These are phyloP conservation scores for Saturnispora gosingensis DNA, from an alignment of 805 yeast species.

Conservation along the genomic window DNA sequence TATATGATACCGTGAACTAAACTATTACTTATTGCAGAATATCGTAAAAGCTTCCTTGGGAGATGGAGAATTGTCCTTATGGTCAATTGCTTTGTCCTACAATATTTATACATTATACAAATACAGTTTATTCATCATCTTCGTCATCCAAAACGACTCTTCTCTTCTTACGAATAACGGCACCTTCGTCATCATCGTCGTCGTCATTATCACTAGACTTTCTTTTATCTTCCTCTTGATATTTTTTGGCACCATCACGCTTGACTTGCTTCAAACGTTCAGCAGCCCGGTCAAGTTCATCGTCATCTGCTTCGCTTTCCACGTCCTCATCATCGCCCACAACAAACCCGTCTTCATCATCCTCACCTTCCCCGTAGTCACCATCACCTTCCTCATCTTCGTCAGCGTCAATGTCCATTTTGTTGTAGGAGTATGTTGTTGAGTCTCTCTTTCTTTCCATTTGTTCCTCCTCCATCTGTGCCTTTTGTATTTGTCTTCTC, in stretches of 20 bases:
- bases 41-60: too few relatives aligned
- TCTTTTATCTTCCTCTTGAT: slow-evolving; percentile 38
- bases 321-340: slow-evolving; percentile 29
- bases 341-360: slow-evolving; percentile 28
- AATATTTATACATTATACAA: neutral
- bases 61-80: too few relatives aligned
- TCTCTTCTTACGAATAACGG: slow-evolving; percentile 34
- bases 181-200: slow-evolving; percentile 47
- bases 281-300: slow-evolving; percentile 42
- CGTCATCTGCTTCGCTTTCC: slow-evolving; percentile 26
- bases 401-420: slow-evolving; percentile 35
- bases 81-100: neutral
- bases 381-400: slow-evolving; percentile 14
- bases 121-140: slow-evolving; percentile 30
- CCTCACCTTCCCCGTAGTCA: slow-evolving; percentile 18
- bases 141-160: slow-evolving; percentile 36
- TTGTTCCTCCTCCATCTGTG: slow-evolving; percentile 48
- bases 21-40: neutral
- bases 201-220: slow-evolving; percentile 40
- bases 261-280: slow-evolving; percentile 49
- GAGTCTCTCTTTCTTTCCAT: slow-evolving; percentile 31
- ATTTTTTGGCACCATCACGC: slow-evolving; percentile 45
- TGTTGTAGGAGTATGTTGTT: slow-evolving; percentile 31
- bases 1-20: neutral
- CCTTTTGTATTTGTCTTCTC: slow-evolving; percentile 48